phyloP scores from a whole-genome alignment of 176 grass and related monocot genomes.

The Musa itinerans region DNA sequence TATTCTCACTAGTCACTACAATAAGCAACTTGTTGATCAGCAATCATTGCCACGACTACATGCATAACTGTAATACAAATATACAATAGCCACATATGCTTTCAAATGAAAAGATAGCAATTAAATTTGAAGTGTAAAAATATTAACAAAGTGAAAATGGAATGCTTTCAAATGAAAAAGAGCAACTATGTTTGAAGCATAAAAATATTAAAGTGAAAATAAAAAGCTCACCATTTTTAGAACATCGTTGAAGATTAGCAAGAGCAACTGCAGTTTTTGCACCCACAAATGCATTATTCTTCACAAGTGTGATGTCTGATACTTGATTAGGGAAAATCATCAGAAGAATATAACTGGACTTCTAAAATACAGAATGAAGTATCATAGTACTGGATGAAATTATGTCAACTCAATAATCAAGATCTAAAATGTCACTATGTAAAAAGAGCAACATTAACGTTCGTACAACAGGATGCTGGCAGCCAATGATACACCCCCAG shows the following conservation, averaged over 20 bases:
- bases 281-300: conserved; percentile 81
- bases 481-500: conserved; percentile 59
- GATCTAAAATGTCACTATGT: neutral
- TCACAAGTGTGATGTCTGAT: conserved; percentile 88
- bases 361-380: neutral
- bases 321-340: conserved; percentile 34
- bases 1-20: too few relatives aligned
- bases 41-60: too few relatives aligned
- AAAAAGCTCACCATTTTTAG: conserved; percentile 27
- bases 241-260: conserved; percentile 34
- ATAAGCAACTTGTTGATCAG: too few relatives aligned
- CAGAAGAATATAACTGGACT: neutral
- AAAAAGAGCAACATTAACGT: conserved; percentile 1
- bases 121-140: neutral
- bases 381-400: neutral
- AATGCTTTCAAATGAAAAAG: neutral
- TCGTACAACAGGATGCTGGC: conserved; percentile 63
- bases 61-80: too few relatives aligned
- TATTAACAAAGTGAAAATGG: neutral
- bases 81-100: neutral
- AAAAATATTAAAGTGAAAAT: neutral
- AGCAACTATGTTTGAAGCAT: neutral
- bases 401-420: neutral
- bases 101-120: neutral
- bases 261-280: conserved; percentile 68